Evolutionary conservation across 257 asterid genomes (phyloP), one percentile per base, ranked within the genome.

Genomic region (Ophiorrhiza pumila): DNA sequence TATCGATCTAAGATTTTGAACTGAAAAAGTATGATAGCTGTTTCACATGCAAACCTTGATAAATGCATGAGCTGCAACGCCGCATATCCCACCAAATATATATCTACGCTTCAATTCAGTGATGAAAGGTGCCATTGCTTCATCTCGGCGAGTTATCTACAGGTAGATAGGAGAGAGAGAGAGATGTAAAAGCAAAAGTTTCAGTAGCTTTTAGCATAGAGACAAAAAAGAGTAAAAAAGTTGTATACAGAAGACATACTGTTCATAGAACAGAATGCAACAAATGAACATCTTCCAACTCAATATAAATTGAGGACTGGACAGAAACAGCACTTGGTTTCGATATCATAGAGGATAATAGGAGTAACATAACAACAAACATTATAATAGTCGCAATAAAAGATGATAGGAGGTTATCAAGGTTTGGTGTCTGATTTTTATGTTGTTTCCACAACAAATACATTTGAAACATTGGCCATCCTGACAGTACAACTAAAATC

Each of bases 101-200:
- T 95, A 95, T 79, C 80, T 90, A 71, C 98, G 95, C 82, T 87
- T 95, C 73, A 82, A 83, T 75, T 91, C 98, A 31, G 96, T 90
- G 68, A 92, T 80, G 76, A 89, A 95, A 46, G 97, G 97, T 29
- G 89, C 79, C 88, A 95, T 90, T 85, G 90, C 99, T 85, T 95
- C 99, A 78, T 95, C 99, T 71, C 99, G 88, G 47, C 98, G 97
- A 75, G 99, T 87, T 83, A 95, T 87, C 99, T 95, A 79, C 22
- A 72, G 61, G 39, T 68, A 76, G 83, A 49, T 65, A 72, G 77
- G 78, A 15, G 22, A 79, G 74, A 71, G 61, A 46, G 73, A 76
- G 82, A 42, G 58, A 72, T 76, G 79, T 47, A 55, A 58, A 70
- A 59, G 25, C 14, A 63, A 73, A 63, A 77, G 15, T 23, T n/a